These are phyloP conservation scores for Chaetoceros tenuissimus DNA, from an alignment of 108 stramenopile species.

Conservation along the genomic window DNA sequence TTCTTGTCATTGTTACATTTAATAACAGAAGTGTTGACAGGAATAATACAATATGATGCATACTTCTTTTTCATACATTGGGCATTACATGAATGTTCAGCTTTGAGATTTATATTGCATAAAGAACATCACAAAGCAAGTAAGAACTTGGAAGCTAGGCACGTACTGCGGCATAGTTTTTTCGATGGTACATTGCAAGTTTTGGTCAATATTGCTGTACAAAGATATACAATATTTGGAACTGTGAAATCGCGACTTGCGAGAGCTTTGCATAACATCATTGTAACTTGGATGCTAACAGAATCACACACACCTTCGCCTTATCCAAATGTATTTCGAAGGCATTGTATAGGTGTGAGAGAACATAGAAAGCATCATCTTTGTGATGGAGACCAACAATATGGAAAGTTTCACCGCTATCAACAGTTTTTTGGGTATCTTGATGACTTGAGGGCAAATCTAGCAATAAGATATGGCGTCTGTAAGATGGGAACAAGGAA, in stretches of 20 bases:
- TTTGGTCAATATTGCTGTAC: conserved; percentile 34
- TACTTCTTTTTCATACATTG: too few relatives aligned
- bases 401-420: conserved; percentile 15
- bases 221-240: conserved; percentile 25
- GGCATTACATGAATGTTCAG: too few relatives aligned
- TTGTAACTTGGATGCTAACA: conserved; percentile 26
- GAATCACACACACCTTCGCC: conserved; percentile 25
- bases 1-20: too few relatives aligned
- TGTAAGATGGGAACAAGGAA: too few relatives aligned
- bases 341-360: conserved; percentile 12
- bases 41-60: too few relatives aligned
- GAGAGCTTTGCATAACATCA: conserved; percentile 30
- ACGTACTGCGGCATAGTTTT: conserved; percentile 41
- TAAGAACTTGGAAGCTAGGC: too few relatives aligned
- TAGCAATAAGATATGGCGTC: too few relatives aligned
- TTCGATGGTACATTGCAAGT: conserved; percentile 41
- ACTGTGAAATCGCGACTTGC: conserved; percentile 21
- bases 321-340: conserved; percentile 13
- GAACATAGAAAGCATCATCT: conserved; percentile 8
- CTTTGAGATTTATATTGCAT: too few relatives aligned
- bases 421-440: conserved; percentile 37
- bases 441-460: too few relatives aligned
- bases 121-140: too few relatives aligned
- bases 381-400: conserved; percentile 29
- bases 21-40: too few relatives aligned